These are phyloP conservation scores for Paramecium sexaurelia DNA, from an alignment of 73 alveolate genomes.

Conservation along the genomic window DNA sequence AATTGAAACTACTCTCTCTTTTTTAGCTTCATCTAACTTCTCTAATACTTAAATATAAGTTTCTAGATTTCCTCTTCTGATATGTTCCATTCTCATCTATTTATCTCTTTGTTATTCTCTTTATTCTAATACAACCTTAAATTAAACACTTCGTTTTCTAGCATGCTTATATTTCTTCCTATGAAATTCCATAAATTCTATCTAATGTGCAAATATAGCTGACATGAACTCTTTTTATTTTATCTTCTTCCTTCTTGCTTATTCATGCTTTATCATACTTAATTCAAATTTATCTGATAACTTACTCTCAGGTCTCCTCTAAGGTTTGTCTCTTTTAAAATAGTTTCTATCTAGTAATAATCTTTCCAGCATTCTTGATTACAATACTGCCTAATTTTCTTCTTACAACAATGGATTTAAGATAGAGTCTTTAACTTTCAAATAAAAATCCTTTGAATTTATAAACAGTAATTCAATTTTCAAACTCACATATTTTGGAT, in stretches of 20 bases:
- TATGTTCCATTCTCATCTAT: conserved; percentile 86
- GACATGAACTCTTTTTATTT: conserved; percentile 92
- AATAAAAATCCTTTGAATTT: conserved; percentile 30
- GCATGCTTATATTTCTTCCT: conserved; percentile 82
- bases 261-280: conserved; percentile 50
- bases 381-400: background rate
- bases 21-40: conserved; percentile 89
- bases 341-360: conserved; percentile 59
- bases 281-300: conserved; percentile 59
- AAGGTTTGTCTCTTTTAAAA: conserved; percentile 62
- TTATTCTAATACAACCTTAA: conserved; percentile 86
- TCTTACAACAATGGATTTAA: conserved; percentile 44
- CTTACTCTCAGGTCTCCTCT: conserved; percentile 56
- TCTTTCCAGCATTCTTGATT: conserved; percentile 56
- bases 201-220: conserved; percentile 84
- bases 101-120: conserved; percentile 86
- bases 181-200: conserved; percentile 88
- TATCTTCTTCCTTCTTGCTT: conserved; percentile 83
- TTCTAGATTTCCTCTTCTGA: conserved; percentile 93
- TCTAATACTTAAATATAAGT: conserved; percentile 76
- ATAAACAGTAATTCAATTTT: conserved; percentile 30
- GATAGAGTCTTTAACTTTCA: conserved; percentile 22
- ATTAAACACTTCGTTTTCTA: conserved; percentile 85
- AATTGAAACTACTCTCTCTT: conserved; percentile 91
- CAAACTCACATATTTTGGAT: conserved; percentile 35